Conservation (phyloP, 768 basidiomycete genomes). For the Trichaptum fuscoviolaceum region DNA sequence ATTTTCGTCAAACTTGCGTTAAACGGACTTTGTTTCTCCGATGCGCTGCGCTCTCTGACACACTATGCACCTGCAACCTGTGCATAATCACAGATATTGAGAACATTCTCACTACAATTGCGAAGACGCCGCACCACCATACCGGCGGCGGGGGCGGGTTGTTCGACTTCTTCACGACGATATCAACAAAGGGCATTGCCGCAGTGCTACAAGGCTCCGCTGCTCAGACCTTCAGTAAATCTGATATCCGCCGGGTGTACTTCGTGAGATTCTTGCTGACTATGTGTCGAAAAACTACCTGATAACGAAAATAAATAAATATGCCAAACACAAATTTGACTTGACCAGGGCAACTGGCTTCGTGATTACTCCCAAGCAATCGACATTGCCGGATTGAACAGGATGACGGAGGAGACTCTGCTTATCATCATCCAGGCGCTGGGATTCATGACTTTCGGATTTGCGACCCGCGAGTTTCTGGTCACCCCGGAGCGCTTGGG, state of each 20-base stretch:
- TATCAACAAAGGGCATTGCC: neutral
- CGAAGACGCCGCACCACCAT: conserved; percentile 47
- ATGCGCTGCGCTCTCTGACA: neutral
- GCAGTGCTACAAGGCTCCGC: neutral
- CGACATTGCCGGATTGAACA: conserved; percentile 65
- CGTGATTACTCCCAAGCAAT: conserved; percentile 69
- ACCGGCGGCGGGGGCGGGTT: conserved; percentile 36
- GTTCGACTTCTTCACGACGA: conserved; percentile 31
- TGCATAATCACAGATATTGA: conserved; percentile 46
- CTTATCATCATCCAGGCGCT: conserved; percentile 53
- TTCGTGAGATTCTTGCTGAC: conserved; percentile 36
- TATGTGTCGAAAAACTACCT: neutral
- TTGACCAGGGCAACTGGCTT: conserved; percentile 57
- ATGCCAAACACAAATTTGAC: conserved; percentile 1
- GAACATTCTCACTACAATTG: conserved; percentile 54
- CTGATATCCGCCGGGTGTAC: conserved; percentile 65
- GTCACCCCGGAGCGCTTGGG: conserved; percentile 69
- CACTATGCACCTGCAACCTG: too few relatives aligned
- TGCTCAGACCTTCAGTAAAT: conserved; percentile 54
- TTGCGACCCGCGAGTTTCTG: conserved; percentile 62
- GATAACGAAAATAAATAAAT: neutral
- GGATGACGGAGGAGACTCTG: conserved; percentile 59
- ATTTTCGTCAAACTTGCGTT: conserved; percentile 15
- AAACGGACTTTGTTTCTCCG: conserved; percentile 74
- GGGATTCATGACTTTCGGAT: conserved; percentile 60